Conservation (phyloP, 2,329 filamentous ascomycete species). For the Arthrobotrys sinensis region DNA sequence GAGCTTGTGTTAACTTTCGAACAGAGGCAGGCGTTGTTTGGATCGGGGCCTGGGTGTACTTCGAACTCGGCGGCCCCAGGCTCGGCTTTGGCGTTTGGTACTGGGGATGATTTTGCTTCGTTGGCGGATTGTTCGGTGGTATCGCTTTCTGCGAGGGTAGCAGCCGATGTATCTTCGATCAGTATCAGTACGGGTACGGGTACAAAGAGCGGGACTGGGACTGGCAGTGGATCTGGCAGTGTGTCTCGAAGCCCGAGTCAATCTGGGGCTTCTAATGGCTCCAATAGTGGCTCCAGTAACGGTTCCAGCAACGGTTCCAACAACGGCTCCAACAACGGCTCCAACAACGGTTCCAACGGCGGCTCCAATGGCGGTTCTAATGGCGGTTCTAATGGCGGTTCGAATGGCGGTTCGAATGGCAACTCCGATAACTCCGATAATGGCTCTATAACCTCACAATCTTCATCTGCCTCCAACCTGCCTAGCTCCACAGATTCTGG, state of each 20-base stretch:
- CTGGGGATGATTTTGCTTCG: conserved; percentile 18
- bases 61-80: conserved; percentile 4
- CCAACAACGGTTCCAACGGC: neutral
- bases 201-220: neutral
- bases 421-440: neutral
- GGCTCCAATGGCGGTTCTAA: neutral
- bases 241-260: neutral
- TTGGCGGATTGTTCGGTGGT: conserved; percentile 1
- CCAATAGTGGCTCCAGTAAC: neutral
- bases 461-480: neutral
- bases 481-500: conserved; percentile 20
- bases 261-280: neutral
- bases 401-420: neutral
- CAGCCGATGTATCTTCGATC: neutral
- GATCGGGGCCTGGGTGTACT: conserved; percentile 7
- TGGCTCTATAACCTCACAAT: conserved; percentile 5
- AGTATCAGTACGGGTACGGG: neutral
- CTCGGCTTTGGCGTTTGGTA: conserved; percentile 18
- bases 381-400: neutral
- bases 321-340: neutral
- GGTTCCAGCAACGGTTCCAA: neutral
- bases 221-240: neutral
- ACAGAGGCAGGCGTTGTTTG: conserved; percentile 13
- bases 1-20: conserved; percentile 14
- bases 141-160: neutral